Evolutionary conservation across 495 filamentous ascomycete genomes (phyloP), one percentile per base, ranked within the genome.

Genomic region (Penicillium herquei): DNA sequence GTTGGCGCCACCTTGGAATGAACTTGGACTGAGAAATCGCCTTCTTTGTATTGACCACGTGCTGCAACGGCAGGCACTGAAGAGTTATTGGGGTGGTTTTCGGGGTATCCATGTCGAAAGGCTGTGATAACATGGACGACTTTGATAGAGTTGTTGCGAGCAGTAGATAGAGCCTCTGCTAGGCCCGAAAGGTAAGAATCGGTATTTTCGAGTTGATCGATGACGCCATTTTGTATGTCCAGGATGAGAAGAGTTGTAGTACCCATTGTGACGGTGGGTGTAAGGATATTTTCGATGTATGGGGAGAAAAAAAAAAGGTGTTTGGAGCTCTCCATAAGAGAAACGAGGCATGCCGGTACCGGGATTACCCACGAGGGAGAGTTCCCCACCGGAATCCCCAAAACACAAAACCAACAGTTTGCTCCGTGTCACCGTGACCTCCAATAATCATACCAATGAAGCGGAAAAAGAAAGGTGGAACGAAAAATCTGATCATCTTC

Each of bases 91-190:
- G 64, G 44, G 18, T 64, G 56, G 6, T 52, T 43, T 18, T 76
- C 74, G 5, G 66, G 70, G 47, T 71, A 70, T 4, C 61, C 66
- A 0, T 59, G 61, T 3, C 73, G 67, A 54, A 76, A 76, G 16
- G 52, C 55, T 1, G 71, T 65, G 14, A 61, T 60, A 4, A 75
- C 59, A 51, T 76, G 63, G 32, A 78, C 60, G 9, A 76, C 53
- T 11, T 61, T 57, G 43, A 68, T 46, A 11, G 52, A 47, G 13
- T 57, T 49, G 3, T 62, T 35, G 44, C 73, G 71, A 10, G 73
- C 72, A 0, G 58, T 48, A 1, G 52, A 18, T 11, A 74, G 49
- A 6, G 58, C 60, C 10, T 51, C 39, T 14, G 62, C 46, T 4
- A 74, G 40, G n/a, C 60, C 65, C 11, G 58, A 8, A 12, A 75